These are phyloP conservation scores for Dendrobium chrysotoxum DNA, from an alignment of 106 monocot genomes.

Conservation along the genomic window DNA sequence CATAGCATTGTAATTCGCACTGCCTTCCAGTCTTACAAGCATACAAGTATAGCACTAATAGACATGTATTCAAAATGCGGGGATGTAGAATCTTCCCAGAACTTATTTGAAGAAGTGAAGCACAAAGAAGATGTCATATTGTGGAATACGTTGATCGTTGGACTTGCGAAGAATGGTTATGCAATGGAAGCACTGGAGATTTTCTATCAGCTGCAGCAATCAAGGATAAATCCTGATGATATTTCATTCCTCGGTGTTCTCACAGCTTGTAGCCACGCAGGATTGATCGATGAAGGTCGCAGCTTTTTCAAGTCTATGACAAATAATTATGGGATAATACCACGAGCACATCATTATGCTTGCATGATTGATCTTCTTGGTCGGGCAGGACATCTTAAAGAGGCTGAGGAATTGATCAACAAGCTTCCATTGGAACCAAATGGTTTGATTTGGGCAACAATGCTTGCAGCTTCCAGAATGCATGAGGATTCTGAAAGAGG, in stretches of 20 bases:
- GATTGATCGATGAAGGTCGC: conserved; percentile 34
- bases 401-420: conserved; percentile 52
- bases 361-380: conserved; percentile 69
- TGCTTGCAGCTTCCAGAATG: conserved; percentile 51
- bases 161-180: conserved; percentile 62
- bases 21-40: conserved; percentile 34
- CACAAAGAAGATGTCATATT: conserved; percentile 29
- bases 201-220: conserved; percentile 39
- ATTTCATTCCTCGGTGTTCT: conserved; percentile 63
- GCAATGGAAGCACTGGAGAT: conserved; percentile 41
- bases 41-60: conserved; percentile 38
- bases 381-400: conserved; percentile 47
- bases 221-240: conserved; percentile 35
- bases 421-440: conserved; percentile 44
- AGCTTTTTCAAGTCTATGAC: conserved; percentile 41
- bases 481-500: conserved; percentile 39
- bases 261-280: conserved; percentile 69
- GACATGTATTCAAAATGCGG: conserved; percentile 89
- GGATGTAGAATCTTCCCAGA: conserved; percentile 27
- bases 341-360: conserved; percentile 60
- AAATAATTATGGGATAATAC: conserved; percentile 29
- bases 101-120: conserved; percentile 37
- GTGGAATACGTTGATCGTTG: conserved; percentile 70
- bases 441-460: conserved; percentile 57
- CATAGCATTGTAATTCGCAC: conserved; percentile 37